A percentile compares a stretch with the other conserved stretches of the same genome.
These are phyloP conservation scores for Dictyostelium capitatum DNA, from an alignment of 78 protist species.

Conservation along the genomic window DNA sequence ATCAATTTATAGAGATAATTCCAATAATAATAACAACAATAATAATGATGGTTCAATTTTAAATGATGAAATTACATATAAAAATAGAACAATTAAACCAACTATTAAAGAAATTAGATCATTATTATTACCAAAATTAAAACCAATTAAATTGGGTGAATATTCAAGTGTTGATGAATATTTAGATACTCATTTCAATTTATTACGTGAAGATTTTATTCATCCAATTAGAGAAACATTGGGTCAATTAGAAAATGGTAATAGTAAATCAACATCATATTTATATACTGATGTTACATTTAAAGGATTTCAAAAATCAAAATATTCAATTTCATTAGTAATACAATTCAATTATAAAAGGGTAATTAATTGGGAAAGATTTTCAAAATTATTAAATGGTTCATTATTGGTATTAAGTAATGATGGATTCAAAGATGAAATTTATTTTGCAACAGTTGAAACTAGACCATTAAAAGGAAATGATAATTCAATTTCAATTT, in stretches of 20 bases:
- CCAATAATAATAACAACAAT: background rate
- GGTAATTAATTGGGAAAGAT: slow-evolving; percentile 35
- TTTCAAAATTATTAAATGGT: slow-evolving; percentile 49
- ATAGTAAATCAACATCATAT: background rate
- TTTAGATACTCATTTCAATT: slow-evolving; percentile 54
- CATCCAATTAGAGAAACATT: slow-evolving; percentile 66
- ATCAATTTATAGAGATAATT: background rate
- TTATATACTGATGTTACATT: slow-evolving; percentile 15
- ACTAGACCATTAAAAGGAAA: slow-evolving; percentile 47
- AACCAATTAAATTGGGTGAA: slow-evolving; percentile 24
- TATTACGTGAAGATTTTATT: slow-evolving; percentile 72
- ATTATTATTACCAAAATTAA: background rate
- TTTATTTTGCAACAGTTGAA: slow-evolving; percentile 26
- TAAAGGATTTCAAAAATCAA: slow-evolving; percentile 4
- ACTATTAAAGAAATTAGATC: background rate
- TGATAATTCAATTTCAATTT: background rate
- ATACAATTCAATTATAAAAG: slow-evolving; percentile 18
- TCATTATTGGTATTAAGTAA: slow-evolving; percentile 36
- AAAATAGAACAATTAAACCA: slow-evolving; percentile 22
- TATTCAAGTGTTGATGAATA: slow-evolving; percentile 51
- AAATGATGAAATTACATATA: slow-evolving; percentile 1
- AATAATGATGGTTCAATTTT: too few species aligned
- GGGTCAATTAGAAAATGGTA: background rate
- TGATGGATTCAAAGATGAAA: slow-evolving; percentile 19
- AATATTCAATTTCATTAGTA: background rate